Conservation (phyloP, 495 filamentous ascomycete genomes). For the Talaromyces thailandensis region DNA sequence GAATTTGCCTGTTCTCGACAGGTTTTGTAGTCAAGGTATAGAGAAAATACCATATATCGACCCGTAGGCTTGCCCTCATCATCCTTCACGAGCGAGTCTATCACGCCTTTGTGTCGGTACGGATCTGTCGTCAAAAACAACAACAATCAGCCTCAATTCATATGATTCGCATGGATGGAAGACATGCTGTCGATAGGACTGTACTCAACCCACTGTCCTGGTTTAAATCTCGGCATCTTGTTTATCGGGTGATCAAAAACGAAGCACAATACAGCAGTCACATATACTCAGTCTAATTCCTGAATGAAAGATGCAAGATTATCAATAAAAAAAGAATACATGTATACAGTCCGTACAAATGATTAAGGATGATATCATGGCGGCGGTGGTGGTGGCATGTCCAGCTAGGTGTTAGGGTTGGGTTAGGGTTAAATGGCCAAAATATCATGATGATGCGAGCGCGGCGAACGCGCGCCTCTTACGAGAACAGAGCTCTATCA, state of each 20-base stretch:
- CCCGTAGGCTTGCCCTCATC: background rate
- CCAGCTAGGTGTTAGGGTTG: background rate
- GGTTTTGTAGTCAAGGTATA: background rate
- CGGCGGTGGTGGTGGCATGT: background rate
- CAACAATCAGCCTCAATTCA: background rate
- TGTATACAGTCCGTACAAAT: background rate
- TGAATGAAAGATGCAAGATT: background rate
- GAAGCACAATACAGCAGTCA: background rate
- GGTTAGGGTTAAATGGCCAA: background rate
- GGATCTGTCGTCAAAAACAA: background rate
- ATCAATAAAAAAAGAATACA: background rate
- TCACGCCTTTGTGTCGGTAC: constrained; percentile 4
- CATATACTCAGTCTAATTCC: background rate
- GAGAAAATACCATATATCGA: constrained; percentile 2
- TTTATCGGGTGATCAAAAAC: background rate
- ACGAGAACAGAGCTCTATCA: no score
- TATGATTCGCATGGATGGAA: background rate
- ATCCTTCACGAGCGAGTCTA: background rate
- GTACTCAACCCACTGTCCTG: constrained; percentile 7
- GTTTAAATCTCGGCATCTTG: constrained; percentile 1
- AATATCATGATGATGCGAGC: no score
- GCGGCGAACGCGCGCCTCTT: no score
- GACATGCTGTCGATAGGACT: constrained; percentile 6
- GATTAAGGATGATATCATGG: background rate
- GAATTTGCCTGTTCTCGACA: background rate